Conservation (phyloP, 2,329 filamentous ascomycete species). For the Curvularia hawaiiensis region DNA sequence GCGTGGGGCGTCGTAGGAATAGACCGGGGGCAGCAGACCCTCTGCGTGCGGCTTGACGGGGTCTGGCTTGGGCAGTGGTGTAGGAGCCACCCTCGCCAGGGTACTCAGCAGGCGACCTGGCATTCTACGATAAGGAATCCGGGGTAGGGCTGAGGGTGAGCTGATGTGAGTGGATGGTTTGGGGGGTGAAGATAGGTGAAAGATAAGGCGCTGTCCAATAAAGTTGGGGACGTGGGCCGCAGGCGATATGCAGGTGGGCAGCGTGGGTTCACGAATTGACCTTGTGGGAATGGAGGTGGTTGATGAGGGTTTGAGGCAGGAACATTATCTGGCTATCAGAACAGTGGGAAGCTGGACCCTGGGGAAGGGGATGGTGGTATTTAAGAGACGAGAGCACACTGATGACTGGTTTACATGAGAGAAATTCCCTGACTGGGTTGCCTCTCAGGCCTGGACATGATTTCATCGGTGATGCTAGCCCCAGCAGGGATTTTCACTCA, state of each 20-base stretch:
- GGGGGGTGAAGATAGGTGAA: slow-evolving; percentile 14
- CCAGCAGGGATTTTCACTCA: slow-evolving; percentile 32
- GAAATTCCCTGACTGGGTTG: slow-evolving; percentile 40
- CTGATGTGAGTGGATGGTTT: slow-evolving; percentile 20
- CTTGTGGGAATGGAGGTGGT: slow-evolving; percentile 44
- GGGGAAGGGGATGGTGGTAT: slow-evolving; percentile 29
- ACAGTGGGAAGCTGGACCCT: not conserved
- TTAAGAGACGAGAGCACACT: slow-evolving; percentile 18
- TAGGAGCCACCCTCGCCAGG: slow-evolving; percentile 40
- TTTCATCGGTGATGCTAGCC: slow-evolving; percentile 30
- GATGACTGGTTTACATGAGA: slow-evolving; percentile 34
- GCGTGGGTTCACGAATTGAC: slow-evolving; percentile 36
- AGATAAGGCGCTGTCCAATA: slow-evolving; percentile 29
- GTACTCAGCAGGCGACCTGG: slow-evolving; percentile 44
- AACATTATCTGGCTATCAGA: slow-evolving; percentile 36
- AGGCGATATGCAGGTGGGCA: slow-evolving; percentile 24
- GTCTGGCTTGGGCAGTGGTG: slow-evolving; percentile 40
- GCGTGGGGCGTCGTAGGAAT: slow-evolving; percentile 41
- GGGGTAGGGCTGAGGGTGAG: slow-evolving; percentile 36
- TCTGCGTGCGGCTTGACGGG: slow-evolving; percentile 26
- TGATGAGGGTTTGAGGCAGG: slow-evolving; percentile 35
- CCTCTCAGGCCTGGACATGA: slow-evolving; percentile 29
- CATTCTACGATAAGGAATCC: slow-evolving; percentile 38
- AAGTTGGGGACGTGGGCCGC: slow-evolving; percentile 15
- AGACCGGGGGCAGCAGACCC: slow-evolving; percentile 41